These are phyloP conservation scores for Ascochyta viciae-villosae DNA, from an alignment of 2,329 filamentous ascomycete species.

Conservation along the genomic window DNA sequence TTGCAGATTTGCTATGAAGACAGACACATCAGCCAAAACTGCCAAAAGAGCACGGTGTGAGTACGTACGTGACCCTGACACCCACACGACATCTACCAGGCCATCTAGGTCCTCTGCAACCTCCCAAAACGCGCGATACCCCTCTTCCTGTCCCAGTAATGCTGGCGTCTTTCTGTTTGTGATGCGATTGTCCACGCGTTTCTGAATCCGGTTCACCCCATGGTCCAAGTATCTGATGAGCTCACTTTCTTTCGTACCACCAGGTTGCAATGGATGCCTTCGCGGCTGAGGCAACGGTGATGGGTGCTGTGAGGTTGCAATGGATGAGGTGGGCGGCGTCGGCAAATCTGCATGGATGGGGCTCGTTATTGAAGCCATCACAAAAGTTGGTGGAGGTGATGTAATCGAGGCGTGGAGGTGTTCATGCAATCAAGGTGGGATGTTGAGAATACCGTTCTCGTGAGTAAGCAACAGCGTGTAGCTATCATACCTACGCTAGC, in stretches of 20 bases:
- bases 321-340: slow-evolving; percentile 59
- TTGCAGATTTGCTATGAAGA: slow-evolving; percentile 71
- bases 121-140: slow-evolving; percentile 70
- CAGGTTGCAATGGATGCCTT: slow-evolving; percentile 59
- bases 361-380: slow-evolving; percentile 21
- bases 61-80: slow-evolving; percentile 80
- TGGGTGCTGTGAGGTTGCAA: slow-evolving; percentile 49
- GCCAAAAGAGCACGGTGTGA: background rate
- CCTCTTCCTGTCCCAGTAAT: slow-evolving; percentile 49
- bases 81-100: slow-evolving; percentile 83
- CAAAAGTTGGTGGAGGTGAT: background rate
- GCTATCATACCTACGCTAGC: slow-evolving; percentile 24
- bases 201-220: slow-evolving; percentile 48
- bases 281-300: slow-evolving; percentile 61
- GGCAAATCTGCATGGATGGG: slow-evolving; percentile 26
- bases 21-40: slow-evolving; percentile 2
- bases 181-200: slow-evolving; percentile 39
- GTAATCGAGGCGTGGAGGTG: background rate
- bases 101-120: slow-evolving; percentile 76
- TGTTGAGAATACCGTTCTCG: slow-evolving; percentile 2
- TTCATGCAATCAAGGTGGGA: slow-evolving; percentile 20
- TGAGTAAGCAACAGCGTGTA: slow-evolving; percentile 24
- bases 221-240: slow-evolving; percentile 66
- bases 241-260: slow-evolving; percentile 64
- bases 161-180: slow-evolving; percentile 58